phyloP scores from a whole-genome alignment of 1,284 basidiomycete genomes.

The Vanrija sp. region DNA sequence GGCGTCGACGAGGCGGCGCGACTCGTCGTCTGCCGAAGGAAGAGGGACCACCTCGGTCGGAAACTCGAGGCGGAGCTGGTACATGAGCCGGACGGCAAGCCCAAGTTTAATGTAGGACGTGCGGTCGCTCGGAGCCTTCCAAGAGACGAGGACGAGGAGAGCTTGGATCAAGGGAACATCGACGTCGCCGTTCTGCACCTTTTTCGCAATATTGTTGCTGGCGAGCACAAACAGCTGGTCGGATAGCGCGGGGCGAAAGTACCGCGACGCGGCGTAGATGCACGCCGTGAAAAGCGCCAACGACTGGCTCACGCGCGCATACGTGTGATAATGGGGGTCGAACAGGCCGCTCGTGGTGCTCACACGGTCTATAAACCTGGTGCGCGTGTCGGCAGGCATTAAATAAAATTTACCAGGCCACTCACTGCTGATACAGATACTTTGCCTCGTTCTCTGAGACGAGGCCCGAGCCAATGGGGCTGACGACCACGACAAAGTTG shows the following conservation, averaged over 20 bases:
- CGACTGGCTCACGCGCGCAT: slow-evolving; percentile 3
- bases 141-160: slow-evolving; percentile 13
- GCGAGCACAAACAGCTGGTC: slow-evolving; percentile 6
- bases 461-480: neutral
- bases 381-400: neutral
- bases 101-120: slow-evolving; percentile 24
- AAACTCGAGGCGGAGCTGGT: slow-evolving; percentile 16
- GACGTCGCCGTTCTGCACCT: slow-evolving; percentile 11
- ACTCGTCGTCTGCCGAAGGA: slow-evolving; percentile 6
- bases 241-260: slow-evolving; percentile 16
- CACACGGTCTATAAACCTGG: slow-evolving; percentile 7
- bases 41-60: neutral
- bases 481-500: too few relatives aligned
- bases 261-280: slow-evolving; percentile 20
- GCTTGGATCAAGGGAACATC: slow-evolving; percentile 16
- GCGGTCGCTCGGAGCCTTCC: slow-evolving; percentile 14
- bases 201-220: slow-evolving; percentile 15
- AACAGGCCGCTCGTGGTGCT: slow-evolving; percentile 3
- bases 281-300: slow-evolving; percentile 22
- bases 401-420: neutral
- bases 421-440: slow-evolving; percentile 10
- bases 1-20: neutral
- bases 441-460: slow-evolving; percentile 7
- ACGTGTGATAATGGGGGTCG: slow-evolving; percentile 12
- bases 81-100: slow-evolving; percentile 21